Conservation (phyloP, 73 alveolate species). For the Urostyla sp. region DNA sequence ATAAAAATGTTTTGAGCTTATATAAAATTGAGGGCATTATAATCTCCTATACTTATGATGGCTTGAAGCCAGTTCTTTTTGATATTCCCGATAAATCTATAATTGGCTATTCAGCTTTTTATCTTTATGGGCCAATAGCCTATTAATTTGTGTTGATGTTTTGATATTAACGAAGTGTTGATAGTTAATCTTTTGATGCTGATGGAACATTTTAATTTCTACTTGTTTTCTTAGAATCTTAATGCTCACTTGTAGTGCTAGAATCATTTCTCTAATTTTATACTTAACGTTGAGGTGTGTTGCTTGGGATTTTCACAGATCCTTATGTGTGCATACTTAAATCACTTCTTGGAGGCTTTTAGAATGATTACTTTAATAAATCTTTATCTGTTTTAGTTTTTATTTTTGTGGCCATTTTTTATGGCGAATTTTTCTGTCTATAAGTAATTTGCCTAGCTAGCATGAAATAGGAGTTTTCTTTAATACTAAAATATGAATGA, state of each 20-base stretch:
- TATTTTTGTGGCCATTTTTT: conserved; percentile 9
- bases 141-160: conserved; percentile 36
- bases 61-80: conserved; percentile 43
- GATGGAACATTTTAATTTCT: neutral
- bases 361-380: conserved; percentile 29
- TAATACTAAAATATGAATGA: conserved; percentile 8
- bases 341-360: conserved; percentile 37
- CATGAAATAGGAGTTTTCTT: conserved; percentile 49
- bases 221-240: conserved; percentile 25
- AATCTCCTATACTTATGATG: conserved; percentile 4
- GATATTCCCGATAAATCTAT: conserved; percentile 48
- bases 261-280: neutral
- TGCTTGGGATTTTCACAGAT: neutral
- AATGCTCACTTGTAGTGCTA: conserved; percentile 9
- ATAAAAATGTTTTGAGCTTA: conserved; percentile 24
- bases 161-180: conserved; percentile 26
- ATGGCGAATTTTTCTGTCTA: conserved; percentile 2
- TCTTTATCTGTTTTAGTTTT: conserved; percentile 46
- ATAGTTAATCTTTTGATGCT: conserved; percentile 31
- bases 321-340: too few relatives aligned
- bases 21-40: conserved; percentile 39
- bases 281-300: neutral
- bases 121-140: neutral
- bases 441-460: conserved; percentile 35
- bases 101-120: neutral